Evolutionary conservation across 1,139 yeast species (phyloP).

Genomic region (Kodamaea arcana): DNA sequence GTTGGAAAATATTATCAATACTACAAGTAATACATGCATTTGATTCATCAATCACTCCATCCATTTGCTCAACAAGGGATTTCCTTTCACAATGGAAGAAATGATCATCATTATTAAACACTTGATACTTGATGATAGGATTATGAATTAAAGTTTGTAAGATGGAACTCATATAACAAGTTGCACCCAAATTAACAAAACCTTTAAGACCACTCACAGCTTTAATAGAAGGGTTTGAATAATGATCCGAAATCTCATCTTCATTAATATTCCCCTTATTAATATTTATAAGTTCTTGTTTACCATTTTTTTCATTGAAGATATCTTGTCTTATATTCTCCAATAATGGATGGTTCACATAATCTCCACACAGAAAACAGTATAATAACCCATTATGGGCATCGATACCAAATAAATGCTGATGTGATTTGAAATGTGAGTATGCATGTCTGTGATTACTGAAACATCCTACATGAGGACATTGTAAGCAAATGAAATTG

Average conservation of each 20-base stretch:
- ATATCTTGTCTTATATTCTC: constrained; percentile 47
- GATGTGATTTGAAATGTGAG: constrained; percentile 54
- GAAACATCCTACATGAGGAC: constrained; percentile 79
- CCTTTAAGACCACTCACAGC: constrained; percentile 81
- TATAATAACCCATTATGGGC: constrained; percentile 55
- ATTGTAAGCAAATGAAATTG: constrained; percentile 70
- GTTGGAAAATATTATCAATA: constrained; percentile 69
- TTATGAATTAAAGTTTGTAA: constrained; percentile 84
- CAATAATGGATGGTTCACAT: constrained; percentile 56
- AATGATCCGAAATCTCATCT: constrained; percentile 13
- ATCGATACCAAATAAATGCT: constrained; percentile 75
- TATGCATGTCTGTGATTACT: constrained; percentile 48
- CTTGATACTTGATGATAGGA: constrained; percentile 75
- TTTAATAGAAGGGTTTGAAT: constrained; percentile 48
- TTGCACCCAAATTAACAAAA: constrained; percentile 89
- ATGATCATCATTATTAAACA: constrained; percentile 61
- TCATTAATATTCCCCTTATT: neutral
- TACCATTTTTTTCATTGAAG: constrained; percentile 3
- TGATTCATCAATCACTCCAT: constrained; percentile 29
- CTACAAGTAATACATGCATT: constrained; percentile 79
- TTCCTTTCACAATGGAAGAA: constrained; percentile 36
- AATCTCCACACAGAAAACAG: constrained; percentile 76
- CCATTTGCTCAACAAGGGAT: constrained; percentile 16
- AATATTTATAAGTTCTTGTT: neutral
- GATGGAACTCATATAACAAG: constrained; percentile 92